A percentile compares a stretch with the other conserved stretches of the same genome.
Conservation (phyloP, 106 monocot genomes). For the Apostasia ramifera region DNA sequence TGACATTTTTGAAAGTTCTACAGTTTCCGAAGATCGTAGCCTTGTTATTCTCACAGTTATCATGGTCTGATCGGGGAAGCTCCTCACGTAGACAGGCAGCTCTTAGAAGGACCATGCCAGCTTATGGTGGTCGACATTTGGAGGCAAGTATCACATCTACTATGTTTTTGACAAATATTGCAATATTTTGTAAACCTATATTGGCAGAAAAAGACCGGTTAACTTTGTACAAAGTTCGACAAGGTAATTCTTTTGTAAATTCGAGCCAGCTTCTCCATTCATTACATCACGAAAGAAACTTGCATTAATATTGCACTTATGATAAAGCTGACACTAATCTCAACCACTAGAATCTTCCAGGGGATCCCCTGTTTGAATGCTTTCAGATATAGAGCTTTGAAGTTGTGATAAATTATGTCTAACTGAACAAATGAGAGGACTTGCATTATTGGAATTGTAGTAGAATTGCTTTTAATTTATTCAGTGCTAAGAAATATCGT, state of each 20-base stretch:
- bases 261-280: background rate
- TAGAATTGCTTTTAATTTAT: too few relatives aligned
- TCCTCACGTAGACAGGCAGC: slow-evolving; percentile 6
- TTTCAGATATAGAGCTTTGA: too few relatives aligned
- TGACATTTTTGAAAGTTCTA: slow-evolving; percentile 8
- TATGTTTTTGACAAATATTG: background rate
- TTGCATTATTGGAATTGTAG: too few relatives aligned
- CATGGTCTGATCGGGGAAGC: slow-evolving; percentile 16
- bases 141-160: slow-evolving; percentile 24
- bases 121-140: slow-evolving; percentile 24
- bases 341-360: too few relatives aligned
- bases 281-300: too few relatives aligned
- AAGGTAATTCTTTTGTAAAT: background rate
- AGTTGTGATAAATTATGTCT: too few relatives aligned
- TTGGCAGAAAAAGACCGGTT: too few relatives aligned
- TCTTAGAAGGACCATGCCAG: slow-evolving; percentile 19
- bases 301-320: too few relatives aligned
- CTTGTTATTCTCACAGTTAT: slow-evolving; percentile 28
- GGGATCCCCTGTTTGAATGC: too few relatives aligned
- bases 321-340: background rate
- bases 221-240: too few relatives aligned
- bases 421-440: too few relatives aligned
- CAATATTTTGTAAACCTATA: background rate
- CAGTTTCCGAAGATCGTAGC: slow-evolving; percentile 40
- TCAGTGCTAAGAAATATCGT: too few relatives aligned